Evolutionary conservation across 2,329 filamentous ascomycete genomes (phyloP), one percentile per base, ranked within the genome.

Genomic region (Cladosporium oxysporum): DNA sequence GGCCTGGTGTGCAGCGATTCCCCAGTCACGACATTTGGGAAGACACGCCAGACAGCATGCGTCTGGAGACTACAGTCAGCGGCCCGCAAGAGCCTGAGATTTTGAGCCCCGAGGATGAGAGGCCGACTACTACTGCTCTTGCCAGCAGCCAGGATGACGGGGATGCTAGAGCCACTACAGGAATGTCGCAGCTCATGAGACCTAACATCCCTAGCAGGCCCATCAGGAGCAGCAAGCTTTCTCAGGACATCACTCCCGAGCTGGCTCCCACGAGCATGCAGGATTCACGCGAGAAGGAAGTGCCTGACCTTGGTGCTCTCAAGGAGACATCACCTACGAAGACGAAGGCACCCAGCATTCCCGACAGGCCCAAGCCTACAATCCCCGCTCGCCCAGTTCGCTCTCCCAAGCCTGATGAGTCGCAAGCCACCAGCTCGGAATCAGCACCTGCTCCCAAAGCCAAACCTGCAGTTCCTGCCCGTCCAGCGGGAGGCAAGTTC

Each of bases 21-120:
- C 94, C 94, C 0, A 97, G 93, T 76, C 88, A 88, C 64, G 94
- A 98, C 78, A 88, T 97, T 50, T 97, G 94, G 94, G 94, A 98
- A 80, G 94, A 98, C 76, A 89, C 87, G 0, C 94, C 94, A 1
- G 92, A 96, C 72, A 94, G 91, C 73, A 85, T 91, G 66, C 85
- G 90, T 69, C 85, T 96, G 23, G 88, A 93, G 73, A 91, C 93
- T 0, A 93, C 90, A 0, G 88, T 96, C 59, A 79, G 76, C 37
- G 69, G 68, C 8, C 76, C 75, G 41, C 73, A 76, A 61, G 71
- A 74, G 69, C 75, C 75, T 21, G 75, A 77, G 44, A 66, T 70
- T 4, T 68, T 50, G 35, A 74, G 73, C 61, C 71, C 72, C 1
- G 68, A 71, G 12, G 73, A 75, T 21, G 72, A 72, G n/a, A 67